Conservation (phyloP, 306 rosid species). For the Glycine tomentella region DNA sequence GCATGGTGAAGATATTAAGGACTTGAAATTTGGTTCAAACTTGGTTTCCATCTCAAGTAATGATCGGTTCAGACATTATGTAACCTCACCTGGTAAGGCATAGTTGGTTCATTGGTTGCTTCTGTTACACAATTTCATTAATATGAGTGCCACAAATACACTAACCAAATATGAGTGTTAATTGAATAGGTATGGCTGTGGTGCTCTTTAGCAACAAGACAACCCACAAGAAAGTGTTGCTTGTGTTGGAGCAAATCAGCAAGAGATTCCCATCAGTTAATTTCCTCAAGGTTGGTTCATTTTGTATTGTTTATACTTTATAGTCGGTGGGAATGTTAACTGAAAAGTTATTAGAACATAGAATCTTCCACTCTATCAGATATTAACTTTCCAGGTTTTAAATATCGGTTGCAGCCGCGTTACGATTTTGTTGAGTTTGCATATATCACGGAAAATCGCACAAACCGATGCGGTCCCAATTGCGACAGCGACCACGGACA, state of each 20-base stretch:
- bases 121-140: not conserved
- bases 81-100: constrained; percentile 78
- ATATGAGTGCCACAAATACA: not conserved
- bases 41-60: constrained; percentile 70
- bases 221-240: constrained; percentile 60
- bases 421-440: no score
- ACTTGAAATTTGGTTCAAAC: constrained; percentile 79
- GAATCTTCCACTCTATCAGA: no score
- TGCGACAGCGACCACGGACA: no score
- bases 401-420: no score
- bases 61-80: constrained; percentile 79
- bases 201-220: constrained; percentile 77
- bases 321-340: not conserved
- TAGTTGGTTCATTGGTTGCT: not conserved
- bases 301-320: not conserved
- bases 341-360: no score
- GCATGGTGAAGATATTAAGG: constrained; percentile 70
- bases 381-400: no score
- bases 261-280: constrained; percentile 81
- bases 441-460: no score
- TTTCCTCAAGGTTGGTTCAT: constrained; percentile 82
- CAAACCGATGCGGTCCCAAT: no score
- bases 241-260: constrained; percentile 72
- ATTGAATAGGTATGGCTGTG: constrained; percentile 76
- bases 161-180: constrained; percentile 12